Conservation (phyloP, 208 protist genomes). For the Leishmania lainsoni region DNA sequence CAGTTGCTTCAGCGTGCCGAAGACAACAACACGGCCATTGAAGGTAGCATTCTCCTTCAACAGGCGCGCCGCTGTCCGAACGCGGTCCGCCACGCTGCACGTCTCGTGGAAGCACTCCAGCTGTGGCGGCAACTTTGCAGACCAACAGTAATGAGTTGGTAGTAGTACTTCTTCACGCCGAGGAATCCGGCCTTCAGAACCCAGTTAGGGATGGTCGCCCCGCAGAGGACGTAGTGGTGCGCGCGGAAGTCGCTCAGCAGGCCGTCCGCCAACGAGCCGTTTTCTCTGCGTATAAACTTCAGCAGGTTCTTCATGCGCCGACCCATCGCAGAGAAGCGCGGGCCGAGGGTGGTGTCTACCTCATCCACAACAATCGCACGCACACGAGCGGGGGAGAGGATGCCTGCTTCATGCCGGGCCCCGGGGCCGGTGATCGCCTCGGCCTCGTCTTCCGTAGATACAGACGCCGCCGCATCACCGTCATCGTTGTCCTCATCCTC, state of each 20-base stretch:
- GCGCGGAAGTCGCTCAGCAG: conserved; percentile 80
- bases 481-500: conserved; percentile 22
- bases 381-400: conserved; percentile 50
- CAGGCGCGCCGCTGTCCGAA: conserved; percentile 41
- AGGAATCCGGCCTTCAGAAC: conserved; percentile 90
- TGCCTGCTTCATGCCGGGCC: conserved; percentile 18
- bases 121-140: conserved; percentile 70
- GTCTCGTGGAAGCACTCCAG: conserved; percentile 65
- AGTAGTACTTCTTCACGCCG: conserved; percentile 93
- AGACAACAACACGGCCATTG: conserved; percentile 74
- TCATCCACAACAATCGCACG: conserved; percentile 87
- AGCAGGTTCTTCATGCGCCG: conserved; percentile 90
- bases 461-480: conserved; percentile 15
- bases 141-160: conserved; percentile 79
- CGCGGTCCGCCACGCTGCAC: conserved; percentile 49
- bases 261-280: conserved; percentile 72
- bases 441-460: conserved; percentile 31
- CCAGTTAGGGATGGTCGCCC: conserved; percentile 92
- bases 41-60: conserved; percentile 22
- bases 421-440: conserved; percentile 23
- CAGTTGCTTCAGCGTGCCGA: conserved; percentile 62
- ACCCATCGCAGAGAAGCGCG: conserved; percentile 82
- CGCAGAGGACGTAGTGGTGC: conserved; percentile 92
- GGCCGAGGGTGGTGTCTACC: conserved; percentile 88
- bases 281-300: conserved; percentile 70